These are phyloP conservation scores for Eustoma russellianum DNA, from an alignment of 257 asterid genomes.

Conservation along the genomic window DNA sequence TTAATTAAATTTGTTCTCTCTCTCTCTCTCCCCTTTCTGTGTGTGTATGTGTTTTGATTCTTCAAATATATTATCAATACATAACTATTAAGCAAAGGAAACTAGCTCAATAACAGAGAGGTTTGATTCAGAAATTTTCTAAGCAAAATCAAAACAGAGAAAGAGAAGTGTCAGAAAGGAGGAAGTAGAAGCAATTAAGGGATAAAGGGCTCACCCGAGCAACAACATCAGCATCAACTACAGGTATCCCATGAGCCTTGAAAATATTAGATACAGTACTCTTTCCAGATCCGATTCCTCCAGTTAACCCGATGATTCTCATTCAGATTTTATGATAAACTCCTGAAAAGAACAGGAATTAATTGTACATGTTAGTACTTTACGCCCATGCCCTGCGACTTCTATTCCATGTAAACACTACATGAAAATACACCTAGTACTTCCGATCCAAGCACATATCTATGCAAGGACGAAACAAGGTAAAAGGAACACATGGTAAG, in stretches of 20 bases:
- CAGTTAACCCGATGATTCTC: constrained; percentile 86
- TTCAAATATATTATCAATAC: not conserved
- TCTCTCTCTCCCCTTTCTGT: too few relatives aligned
- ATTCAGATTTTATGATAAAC: constrained; percentile 8
- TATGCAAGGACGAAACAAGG: too few relatives aligned
- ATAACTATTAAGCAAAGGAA: not conserved
- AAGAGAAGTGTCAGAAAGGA: not conserved
- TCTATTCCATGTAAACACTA: too few relatives aligned
- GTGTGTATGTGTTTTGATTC: too few relatives aligned
- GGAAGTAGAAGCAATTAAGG: not conserved
- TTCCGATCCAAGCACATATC: too few relatives aligned
- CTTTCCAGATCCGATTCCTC: constrained; percentile 88
- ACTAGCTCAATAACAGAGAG: not conserved
- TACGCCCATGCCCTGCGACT: too few relatives aligned
- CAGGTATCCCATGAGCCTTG: constrained; percentile 61
- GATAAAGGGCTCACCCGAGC: constrained; percentile 58
- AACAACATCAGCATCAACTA: constrained; percentile 75
- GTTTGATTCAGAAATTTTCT: not conserved
- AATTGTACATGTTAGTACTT: too few relatives aligned
- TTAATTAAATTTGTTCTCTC: too few relatives aligned
- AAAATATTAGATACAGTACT: constrained; percentile 79
- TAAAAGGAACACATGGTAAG: too few relatives aligned
- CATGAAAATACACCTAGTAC: too few relatives aligned
- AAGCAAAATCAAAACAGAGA: not conserved
- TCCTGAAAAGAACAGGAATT: too few relatives aligned